Base-by-base conservation (phyloP, 352 stramenopile genomes). In the Salisapilia sapeloensis region DNA sequence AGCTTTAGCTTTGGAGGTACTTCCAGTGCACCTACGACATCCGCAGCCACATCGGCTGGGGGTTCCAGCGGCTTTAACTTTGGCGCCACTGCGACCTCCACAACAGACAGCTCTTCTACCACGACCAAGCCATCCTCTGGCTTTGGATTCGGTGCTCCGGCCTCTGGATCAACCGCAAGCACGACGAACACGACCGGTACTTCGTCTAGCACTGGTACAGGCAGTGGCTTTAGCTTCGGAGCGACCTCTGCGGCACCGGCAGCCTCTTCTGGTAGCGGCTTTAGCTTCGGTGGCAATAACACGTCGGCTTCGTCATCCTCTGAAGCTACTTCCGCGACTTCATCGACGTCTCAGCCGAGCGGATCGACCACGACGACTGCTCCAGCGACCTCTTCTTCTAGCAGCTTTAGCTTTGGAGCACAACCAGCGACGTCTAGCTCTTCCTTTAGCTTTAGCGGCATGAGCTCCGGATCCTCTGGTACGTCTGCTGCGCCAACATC, bases 361-460 rank as follows among this genome's bases (percentile, higher is more conserved):
- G 33, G 13, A 20, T 25, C 15, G 2, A 33, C 49, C n/a, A 46
- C 42, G 11, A 29, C 40, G 2, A 6, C 30, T 12, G 11, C 49
- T 7, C 13, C 49, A 9, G 38, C 45, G 7, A 27, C 55, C 11
- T 14, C 52, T 8, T 24, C 53, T 11, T 35, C 36, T 2, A 42
- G 46, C 14, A 55, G 58, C 19, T 74, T 74, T 21, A 60, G 49
- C 4, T 67, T 75, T 44, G 54, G 51, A 16, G 39, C 46, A 2
- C 50, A 46, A 20, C 10, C 50, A 10, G 36, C 52, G 7, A 35
- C 39, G 1, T 6, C 39, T 3, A 18, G 42, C 0, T 33, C 46
- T 3, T 46, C 56, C 16, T 61, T 61, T 24, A 39, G 39, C 3
- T 38, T 30, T n/a, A 44, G 55, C 6, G 40, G 46, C 16, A 43